Base-by-base conservation (phyloP, 371 early-diverging fungal genomes). In the Mortierella sp. region DNA sequence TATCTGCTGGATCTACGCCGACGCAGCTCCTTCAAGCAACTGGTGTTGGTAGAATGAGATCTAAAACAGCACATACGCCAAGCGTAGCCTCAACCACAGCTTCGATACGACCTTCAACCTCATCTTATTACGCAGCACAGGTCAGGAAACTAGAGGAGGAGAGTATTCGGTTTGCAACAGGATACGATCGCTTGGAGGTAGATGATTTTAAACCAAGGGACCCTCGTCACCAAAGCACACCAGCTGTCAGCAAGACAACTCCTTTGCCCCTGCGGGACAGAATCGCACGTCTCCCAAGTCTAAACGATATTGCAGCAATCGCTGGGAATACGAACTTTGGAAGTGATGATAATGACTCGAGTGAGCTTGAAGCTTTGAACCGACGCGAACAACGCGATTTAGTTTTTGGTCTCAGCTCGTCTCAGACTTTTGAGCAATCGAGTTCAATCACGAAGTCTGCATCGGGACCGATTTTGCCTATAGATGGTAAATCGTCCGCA, bases 101-200 rank as follows among this genome's bases (percentile, higher is more conserved):
- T 13, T 74, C 75, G n/a, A 80, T 75, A 52, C 64, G 81, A 24
- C 76, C 81, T 0, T 80, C 76, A 0, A 43, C 65, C 0, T 80
- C 81, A 1, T 59, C 75, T 7, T 80, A 65, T 58, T 80, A 80
- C 43, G 81, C 81, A 16, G 81, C 71, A 7, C 81, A 80, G 36
- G 66, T 80, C 33, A 58, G 72, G 15, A 79, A 80, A 22, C 24
- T 80, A 63, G 81, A 80, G 36, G 81, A 80, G 40, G 81, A 80
- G 3, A 80, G 76, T 36, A 74, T 80, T 13, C 75, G 76, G 21
- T 80, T 75, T 28, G 68, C 76, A 22, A 61, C 65, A 7, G 81
- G 81, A 22, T 75, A 75, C 43, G 76, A 75, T 40, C 69, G 59
- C 8, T 59, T 65, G 15, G 72, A 80, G 19, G 45, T 50, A 3